Evolutionary conservation across 306 rosid species (phyloP).

Genomic region (Delonix regia): DNA sequence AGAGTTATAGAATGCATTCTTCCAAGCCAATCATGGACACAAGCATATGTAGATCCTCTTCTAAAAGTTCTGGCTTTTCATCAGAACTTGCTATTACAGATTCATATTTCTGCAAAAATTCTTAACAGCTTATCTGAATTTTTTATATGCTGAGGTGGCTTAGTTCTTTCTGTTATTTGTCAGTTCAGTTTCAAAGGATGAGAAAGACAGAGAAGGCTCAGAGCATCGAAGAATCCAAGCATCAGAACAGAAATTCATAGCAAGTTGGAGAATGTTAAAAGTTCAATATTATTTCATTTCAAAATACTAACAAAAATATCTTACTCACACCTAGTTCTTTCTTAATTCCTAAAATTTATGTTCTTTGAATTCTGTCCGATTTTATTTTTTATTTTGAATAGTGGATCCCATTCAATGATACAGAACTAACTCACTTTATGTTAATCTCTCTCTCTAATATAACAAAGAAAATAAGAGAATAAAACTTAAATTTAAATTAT

Average conservation of each 20-base stretch:
- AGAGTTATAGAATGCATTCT: background rate
- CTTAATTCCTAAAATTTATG: no score
- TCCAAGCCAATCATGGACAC: background rate
- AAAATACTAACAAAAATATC: no score
- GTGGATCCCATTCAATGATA: no score
- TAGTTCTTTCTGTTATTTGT: background rate
- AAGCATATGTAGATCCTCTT: background rate
- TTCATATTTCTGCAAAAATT: constrained; percentile 1
- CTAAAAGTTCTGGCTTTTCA: background rate
- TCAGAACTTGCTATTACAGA: background rate
- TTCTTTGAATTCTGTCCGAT: no score
- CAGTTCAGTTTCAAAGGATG: background rate
- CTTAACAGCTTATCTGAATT: background rate
- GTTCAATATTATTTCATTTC: background rate
- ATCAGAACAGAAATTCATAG: background rate
- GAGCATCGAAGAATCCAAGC: background rate
- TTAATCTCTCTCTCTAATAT: no score
- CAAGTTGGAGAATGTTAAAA: background rate
- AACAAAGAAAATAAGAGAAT: no score
- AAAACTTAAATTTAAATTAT: no score
- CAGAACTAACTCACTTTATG: no score
- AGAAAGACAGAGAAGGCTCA: background rate
- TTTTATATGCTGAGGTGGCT: background rate
- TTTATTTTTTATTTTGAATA: no score
- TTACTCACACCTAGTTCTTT: no score